Evolutionary conservation across 768 basidiomycete genomes (phyloP).

Genomic region (Lactifluus piperatus): DNA sequence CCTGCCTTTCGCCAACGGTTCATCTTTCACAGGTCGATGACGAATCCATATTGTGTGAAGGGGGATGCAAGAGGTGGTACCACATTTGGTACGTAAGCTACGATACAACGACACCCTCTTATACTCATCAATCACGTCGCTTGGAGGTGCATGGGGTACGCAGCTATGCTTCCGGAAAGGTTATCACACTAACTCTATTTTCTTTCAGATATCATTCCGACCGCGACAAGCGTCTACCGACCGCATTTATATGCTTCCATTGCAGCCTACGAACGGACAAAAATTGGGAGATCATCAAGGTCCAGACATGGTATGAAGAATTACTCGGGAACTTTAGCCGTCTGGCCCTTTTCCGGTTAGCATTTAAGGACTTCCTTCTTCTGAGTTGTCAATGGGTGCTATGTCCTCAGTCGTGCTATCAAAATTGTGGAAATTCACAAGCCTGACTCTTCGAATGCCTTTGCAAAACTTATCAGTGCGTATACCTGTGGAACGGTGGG

Average conservation of each 20-base stretch:
- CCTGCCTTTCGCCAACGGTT: not conserved
- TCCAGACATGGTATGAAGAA: constrained; percentile 42
- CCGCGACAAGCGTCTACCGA: constrained; percentile 49
- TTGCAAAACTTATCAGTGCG: constrained; percentile 54
- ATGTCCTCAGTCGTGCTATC: constrained; percentile 47
- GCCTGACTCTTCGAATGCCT: constrained; percentile 37
- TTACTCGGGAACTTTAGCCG: constrained; percentile 60
- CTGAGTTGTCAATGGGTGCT: not conserved
- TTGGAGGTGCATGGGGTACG: constrained; percentile 53
- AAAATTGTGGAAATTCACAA: constrained; percentile 52
- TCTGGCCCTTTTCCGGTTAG: constrained; percentile 61
- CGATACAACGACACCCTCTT: not conserved
- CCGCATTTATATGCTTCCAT: constrained; percentile 61
- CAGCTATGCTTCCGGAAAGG: not conserved
- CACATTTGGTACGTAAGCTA: constrained; percentile 54
- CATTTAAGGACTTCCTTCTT: not conserved
- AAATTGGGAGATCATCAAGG: constrained; percentile 62
- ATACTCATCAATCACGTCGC: not conserved
- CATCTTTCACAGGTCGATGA: constrained; percentile 39
- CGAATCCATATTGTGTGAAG: constrained; percentile 54
- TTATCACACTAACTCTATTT: not conserved
- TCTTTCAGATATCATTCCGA: constrained; percentile 50
- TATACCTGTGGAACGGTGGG: not conserved
- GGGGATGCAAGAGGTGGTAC: constrained; percentile 64
- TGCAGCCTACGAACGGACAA: constrained; percentile 41